Base-by-base conservation (phyloP, 306 rosid genomes). In the Vigna mungo region DNA sequence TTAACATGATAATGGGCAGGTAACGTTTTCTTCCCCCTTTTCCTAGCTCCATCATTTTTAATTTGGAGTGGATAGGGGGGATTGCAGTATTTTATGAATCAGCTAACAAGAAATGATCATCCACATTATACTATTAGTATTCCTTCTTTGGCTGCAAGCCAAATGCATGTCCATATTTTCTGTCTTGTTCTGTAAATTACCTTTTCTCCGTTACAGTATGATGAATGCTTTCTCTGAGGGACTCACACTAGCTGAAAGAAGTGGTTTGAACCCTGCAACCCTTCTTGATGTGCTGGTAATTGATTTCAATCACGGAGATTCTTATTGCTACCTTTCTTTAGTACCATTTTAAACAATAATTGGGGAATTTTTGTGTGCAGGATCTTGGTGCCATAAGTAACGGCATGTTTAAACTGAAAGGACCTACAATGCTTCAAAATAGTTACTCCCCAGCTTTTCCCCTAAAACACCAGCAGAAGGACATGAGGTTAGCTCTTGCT, bases 1-100 rank as follows among this genome's bases (percentile, higher is more conserved):
- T 92, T 75, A 94, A 94, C 85, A 94, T 94, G 98, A 87, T 92
- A 85, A 94, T 94, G 98, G 98, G 98, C 74, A 94, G 98, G 98
- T 94, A 84, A 49, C 53, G 39, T 25, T 65, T 77, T 55, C 53
- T 30, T 64, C 78, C 43, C 58, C 15, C 2, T 4, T 12, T 53
- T 66, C 39, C 12, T 46, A 47, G 59, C 41, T 27, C 56, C 51
- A 13, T 52, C 21, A 15, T 54, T 51, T 39, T 49, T 80, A 14
- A 46, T 69, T 36, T 25, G 36, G 37, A 17, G 15, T 20, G 7
- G 15, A 51, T 17, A 25, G 18, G 14, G 43, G 43, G 47, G 46
- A 43, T 21, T 6, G 36, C 9, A 70, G 47, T 44, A 46, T 82
- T 71, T 51, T 52, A 43, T 36, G 70, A 82, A 71, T 70, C 74